Percentiles rank a stretch among this genome's conserved stretches.
phyloP scores from a whole-genome alignment of 805 yeast species.

The Hyphopichia homilentoma region DNA sequence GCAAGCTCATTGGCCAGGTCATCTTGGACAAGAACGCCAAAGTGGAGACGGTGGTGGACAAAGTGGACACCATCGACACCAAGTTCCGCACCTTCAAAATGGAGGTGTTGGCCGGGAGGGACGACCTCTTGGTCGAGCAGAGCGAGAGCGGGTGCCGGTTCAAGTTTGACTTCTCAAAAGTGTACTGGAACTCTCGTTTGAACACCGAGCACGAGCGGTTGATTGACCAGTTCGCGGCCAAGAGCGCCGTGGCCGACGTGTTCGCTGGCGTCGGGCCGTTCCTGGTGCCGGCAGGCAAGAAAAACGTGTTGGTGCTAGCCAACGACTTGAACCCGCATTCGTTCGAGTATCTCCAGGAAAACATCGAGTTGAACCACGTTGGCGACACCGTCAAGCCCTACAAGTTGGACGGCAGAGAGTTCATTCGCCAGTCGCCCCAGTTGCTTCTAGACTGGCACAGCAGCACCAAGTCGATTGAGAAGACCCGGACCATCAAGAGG shows the following conservation, averaged over 20 bases:
- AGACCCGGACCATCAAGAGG: conserved; percentile 31
- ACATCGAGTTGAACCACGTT: conserved; percentile 64
- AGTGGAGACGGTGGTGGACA: conserved; percentile 87
- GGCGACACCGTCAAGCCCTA: conserved; percentile 52
- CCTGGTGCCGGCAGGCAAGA: conserved; percentile 92
- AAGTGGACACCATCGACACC: conserved; percentile 81
- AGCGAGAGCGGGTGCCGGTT: conserved; percentile 83
- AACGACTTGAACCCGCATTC: conserved; percentile 93
- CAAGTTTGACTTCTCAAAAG: conserved; percentile 85
- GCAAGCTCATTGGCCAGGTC: conserved; percentile 79
- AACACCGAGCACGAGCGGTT: conserved; percentile 91
- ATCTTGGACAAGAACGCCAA: conserved; percentile 82
- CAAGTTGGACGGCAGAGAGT: conserved; percentile 80
- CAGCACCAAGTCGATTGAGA: conserved; percentile 27
- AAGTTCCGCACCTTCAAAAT: conserved; percentile 88
- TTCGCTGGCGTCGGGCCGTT: conserved; percentile 99
- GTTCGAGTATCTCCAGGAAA: conserved; percentile 62
- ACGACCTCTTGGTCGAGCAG: conserved; percentile 76
- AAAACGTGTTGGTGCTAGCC: conserved; percentile 74
- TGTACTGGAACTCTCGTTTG: conserved; percentile 95
- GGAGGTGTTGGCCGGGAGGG: conserved; percentile 89
- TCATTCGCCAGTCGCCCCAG: conserved; percentile 60
- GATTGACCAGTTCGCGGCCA: conserved; percentile 55
- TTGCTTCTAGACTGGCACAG: conserved; percentile 47
- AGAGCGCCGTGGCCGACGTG: conserved; percentile 85